These are phyloP conservation scores for Eucalyptus melliodora DNA, from an alignment of 345 rosid species.

Conservation along the genomic window DNA sequence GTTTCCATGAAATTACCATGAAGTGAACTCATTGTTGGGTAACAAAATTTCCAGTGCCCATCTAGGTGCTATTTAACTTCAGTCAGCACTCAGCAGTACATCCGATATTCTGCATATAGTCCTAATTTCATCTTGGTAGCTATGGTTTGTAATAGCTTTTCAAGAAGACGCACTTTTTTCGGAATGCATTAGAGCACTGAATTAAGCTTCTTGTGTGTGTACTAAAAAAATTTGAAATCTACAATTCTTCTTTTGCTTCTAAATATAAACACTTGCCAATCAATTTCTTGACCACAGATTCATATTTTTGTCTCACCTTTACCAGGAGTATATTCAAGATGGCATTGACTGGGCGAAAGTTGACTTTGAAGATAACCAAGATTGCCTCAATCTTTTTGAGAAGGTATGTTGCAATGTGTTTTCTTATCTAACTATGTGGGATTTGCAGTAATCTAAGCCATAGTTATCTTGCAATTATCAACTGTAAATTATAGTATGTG, in stretches of 20 bases:
- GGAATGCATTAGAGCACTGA: background rate
- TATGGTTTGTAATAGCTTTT: background rate
- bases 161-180: background rate
- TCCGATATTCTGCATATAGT: background rate
- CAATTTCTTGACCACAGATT: background rate
- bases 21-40: background rate
- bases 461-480: background rate
- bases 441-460: background rate
- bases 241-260: background rate
- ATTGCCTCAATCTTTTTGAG: constrained; percentile 96
- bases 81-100: background rate
- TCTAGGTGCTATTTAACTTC: background rate
- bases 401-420: constrained; percentile 34
- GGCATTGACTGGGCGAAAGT: constrained; percentile 98
- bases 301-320: background rate
- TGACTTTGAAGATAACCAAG: constrained; percentile 97
- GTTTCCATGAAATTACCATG: background rate
- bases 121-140: background rate
- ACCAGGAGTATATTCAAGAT: constrained; percentile 93
- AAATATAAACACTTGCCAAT: background rate
- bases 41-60: background rate
- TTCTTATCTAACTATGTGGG: background rate
- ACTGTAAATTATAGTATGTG: background rate
- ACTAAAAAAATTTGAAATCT: background rate
- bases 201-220: background rate